Evolutionary conservation across 140 eudicot genomes (phyloP), one percentile per base, ranked within the genome.

Genomic region (Anethum foeniculum): DNA sequence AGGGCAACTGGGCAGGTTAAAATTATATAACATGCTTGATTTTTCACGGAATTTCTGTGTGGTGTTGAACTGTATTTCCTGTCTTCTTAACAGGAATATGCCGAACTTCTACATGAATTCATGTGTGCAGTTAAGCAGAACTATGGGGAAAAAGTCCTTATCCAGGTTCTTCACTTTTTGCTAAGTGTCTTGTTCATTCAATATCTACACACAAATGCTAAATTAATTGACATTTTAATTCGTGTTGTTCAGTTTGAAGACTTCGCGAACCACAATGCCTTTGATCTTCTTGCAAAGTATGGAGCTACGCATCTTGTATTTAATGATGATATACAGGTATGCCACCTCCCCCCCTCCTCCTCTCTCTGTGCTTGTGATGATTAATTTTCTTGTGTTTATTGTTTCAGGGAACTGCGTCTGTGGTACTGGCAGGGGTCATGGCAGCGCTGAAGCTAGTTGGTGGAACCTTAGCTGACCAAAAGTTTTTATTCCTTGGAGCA

Each of bases 231-330:
- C 78, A 68, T 44, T 41, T 74, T 21, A 23, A 74, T 23, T 25
- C n/a, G 7, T 12, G 10, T 74, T 74, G 34, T 82, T n/a, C 60
- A 94, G 98, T 94, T 90, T 88, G 97, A 92, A 89, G 98, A 92
- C 88, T 93, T 94, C 85, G 98, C 97, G 58, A 94, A 94, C 90
- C 98, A 94, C 84, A 94, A 94, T 49, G 99, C 99, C n/a, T 94
- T 94, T 81, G 97, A 90, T 56, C 87, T 94, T 83, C 96, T 94
- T 78, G 79, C 80, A 34, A 92, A 85, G 84, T 94, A 92, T 86
- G 89, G 99, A 67, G 79, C 90, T 67, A 85, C 92, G 58, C 97
- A 94, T 83, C 99, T 94, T 71, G 99, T 94, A 51, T 94, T 92
- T 81, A 94, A 92, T 52, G 97, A 94, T 88, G 99, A 94, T 82